Base-by-base conservation (phyloP, 2,329 filamentous ascomycete species). In the Pseudocercospora vitis region DNA sequence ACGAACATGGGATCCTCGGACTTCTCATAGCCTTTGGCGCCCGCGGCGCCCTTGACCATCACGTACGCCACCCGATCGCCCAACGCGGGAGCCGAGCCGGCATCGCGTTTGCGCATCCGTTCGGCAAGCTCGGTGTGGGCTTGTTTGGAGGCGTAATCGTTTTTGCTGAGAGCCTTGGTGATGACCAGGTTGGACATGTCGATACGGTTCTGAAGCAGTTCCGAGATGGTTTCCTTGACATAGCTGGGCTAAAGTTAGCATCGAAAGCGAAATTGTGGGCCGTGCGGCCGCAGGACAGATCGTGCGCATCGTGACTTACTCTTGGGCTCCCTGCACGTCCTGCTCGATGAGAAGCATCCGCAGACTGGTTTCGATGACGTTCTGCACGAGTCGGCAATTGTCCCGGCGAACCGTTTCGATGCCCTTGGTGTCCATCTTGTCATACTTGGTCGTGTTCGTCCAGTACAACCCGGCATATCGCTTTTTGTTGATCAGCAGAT, bases 351-450 rank as follows among this genome's bases (percentile, higher is more conserved):
- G 76, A 65, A 99, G 89, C 86, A 96, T 97, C 63, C 90, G 83
- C 60, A 99, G 75, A 18, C 96, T 92, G 52, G 94, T 97, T 73
- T 99, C 94, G 66, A 99, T 97, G 55, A 97, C 94, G 2, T 88
- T 96, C 73, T 97, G 92, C 12, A 97, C 94, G 55, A 99, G 77
- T 48, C 94, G 80, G 70, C 94, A 99, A 70, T 99, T 99, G 72
- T 99, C 94, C 80, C 94, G 82, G 63, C 94, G 87, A 42, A 99
- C 95, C 3, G 94, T 99, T 74, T 99, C 94, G 62, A 99, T 97
- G 79, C 94, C 94, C 72, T 99, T 99, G 56, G 90, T 97, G 73
- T 99, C 94, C 95, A 99, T 99, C 79, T 97, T 99, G 81, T 99
- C 95, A 71, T 88, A 94, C 73, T 96, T 96, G 35, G 92, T 83